Evolutionary conservation across 164 flowering plant genomes (phyloP).

Genomic region (Euptelea pleiosperma): DNA sequence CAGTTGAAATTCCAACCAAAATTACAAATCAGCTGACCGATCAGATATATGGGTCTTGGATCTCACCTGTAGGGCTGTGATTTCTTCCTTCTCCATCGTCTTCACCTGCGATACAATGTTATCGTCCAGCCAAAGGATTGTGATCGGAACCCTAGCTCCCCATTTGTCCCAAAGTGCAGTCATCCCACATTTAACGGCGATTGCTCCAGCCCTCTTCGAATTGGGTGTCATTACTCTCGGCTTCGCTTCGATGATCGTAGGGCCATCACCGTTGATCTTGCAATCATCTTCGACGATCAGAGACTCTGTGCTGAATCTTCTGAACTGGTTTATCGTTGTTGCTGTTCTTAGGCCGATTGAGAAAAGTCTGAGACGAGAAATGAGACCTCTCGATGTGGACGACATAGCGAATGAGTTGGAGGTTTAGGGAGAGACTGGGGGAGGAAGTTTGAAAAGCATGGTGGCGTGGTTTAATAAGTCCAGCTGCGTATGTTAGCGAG

Average conservation of each 20-base stretch:
- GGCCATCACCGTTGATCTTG: not conserved
- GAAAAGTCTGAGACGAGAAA: conserved; percentile 45
- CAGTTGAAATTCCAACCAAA: not conserved
- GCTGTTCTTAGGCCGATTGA: conserved; percentile 17
- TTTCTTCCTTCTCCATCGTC: conserved; percentile 81
- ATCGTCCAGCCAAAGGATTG: conserved; percentile 83
- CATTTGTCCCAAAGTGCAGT: conserved; percentile 93
- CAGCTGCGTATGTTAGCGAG: not conserved
- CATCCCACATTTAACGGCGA: conserved; percentile 94
- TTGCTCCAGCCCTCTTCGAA: conserved; percentile 75
- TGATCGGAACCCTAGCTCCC: conserved; percentile 82
- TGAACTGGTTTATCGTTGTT: conserved; percentile 16
- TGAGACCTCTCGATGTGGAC: conserved; percentile 63
- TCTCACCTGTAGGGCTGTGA: conserved; percentile 75
- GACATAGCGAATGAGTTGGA: conserved; percentile 33
- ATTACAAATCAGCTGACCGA: not conserved
- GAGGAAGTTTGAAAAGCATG: not conserved
- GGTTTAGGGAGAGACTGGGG: conserved; percentile 1
- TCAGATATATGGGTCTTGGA: not conserved
- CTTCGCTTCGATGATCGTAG: conserved; percentile 42
- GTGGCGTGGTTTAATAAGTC: not conserved
- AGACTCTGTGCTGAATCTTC: conserved; percentile 36
- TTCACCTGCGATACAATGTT: conserved; percentile 89
- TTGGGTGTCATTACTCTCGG: conserved; percentile 54
- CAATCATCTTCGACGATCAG: conserved; percentile 11